Evolutionary conservation across 371 early-diverging fungal species (phyloP), one percentile per base, ranked within the genome.

Genomic region (Quaeritorhiza haematococci): DNA sequence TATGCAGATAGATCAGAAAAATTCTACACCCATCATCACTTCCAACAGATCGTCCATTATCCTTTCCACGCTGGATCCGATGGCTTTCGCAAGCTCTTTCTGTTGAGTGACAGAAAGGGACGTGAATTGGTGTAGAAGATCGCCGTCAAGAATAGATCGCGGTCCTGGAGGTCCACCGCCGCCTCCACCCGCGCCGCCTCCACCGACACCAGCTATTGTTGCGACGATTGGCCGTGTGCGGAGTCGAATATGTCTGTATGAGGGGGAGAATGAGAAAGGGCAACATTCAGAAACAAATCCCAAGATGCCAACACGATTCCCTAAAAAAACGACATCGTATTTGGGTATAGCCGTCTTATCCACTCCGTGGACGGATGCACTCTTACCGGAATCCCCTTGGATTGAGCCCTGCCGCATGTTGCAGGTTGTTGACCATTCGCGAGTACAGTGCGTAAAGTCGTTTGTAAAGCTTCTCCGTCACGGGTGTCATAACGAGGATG

Each of bases 391-490:
- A 94, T 6, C 92, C 93, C 49, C 92, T 79, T 1, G 98, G 96
- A 64, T 98, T 96, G 33, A 98, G 68, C 8, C 94, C 96, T 5
- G 92, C 94, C 26, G 83, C 71, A 56, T 91, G 93, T 52, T 85
- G 88, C 0, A 91, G 52, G 23, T 83, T 79, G 58, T 85, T 89
- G 19, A 91, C 87, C 58, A 97, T 73, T 30, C 86, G 85, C 30
- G 88, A 82, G 55, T 84, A 86, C 19, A 94, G 54, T 2, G 84
- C 80, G 33, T 81, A 81, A 13, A 92, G 59, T 21, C 97, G 85
- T 67, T 93, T 94, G 71, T 86, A 97, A 13, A 85, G 79, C 68
- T 87, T 90, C 69, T 98, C 98, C 0, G 91, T 78, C 24, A 95
- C 80, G 17, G 96, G 92, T 0, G 88, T 71, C n/a, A 92, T 68